These are phyloP conservation scores for Elsinoe necatrix DNA, from an alignment of 2,329 filamentous ascomycete genomes.

Conservation along the genomic window DNA sequence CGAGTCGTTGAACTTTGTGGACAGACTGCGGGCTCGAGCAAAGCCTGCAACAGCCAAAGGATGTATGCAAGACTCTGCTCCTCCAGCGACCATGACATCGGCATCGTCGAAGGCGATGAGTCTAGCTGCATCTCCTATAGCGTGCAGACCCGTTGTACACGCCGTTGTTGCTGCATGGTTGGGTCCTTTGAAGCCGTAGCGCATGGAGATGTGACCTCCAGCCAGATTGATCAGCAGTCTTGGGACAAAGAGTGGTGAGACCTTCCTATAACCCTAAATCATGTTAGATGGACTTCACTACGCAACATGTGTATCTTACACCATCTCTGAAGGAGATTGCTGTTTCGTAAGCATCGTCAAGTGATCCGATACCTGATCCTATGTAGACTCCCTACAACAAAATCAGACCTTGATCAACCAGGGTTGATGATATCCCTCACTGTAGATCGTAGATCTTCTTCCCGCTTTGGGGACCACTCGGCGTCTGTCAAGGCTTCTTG, in stretches of 20 bases:
- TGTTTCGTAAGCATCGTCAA: conserved; percentile 82
- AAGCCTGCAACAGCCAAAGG: conserved; percentile 90
- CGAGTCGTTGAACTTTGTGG: conserved; percentile 67
- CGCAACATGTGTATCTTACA: conserved; percentile 41
- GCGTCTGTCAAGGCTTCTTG: conserved; percentile 81
- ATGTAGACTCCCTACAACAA: conserved; percentile 68
- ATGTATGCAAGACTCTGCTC: conserved; percentile 91
- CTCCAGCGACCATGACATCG: conserved; percentile 92
- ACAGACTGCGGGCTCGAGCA: conserved; percentile 74
- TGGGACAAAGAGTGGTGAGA: conserved; percentile 89
- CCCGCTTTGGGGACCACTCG: conserved; percentile 57
- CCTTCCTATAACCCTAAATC: conserved; percentile 74
- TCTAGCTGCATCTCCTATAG: conserved; percentile 85
- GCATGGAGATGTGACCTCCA: conserved; percentile 91
- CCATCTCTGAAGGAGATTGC: conserved; percentile 65
- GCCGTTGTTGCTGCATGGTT: conserved; percentile 91
- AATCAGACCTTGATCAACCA: conserved; percentile 1
- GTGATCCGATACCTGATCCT: conserved; percentile 89
- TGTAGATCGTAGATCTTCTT: conserved; percentile 62
- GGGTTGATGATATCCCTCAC: conserved; percentile 32
- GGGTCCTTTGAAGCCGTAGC: conserved; percentile 76
- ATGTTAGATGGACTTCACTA: background rate
- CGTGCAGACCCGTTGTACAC: conserved; percentile 92
- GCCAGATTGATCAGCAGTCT: conserved; percentile 90
- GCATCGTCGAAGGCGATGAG: conserved; percentile 89